Base-by-base conservation (phyloP, 1,284 basidiomycete genomes). In the Sphagnurus paluster region DNA sequence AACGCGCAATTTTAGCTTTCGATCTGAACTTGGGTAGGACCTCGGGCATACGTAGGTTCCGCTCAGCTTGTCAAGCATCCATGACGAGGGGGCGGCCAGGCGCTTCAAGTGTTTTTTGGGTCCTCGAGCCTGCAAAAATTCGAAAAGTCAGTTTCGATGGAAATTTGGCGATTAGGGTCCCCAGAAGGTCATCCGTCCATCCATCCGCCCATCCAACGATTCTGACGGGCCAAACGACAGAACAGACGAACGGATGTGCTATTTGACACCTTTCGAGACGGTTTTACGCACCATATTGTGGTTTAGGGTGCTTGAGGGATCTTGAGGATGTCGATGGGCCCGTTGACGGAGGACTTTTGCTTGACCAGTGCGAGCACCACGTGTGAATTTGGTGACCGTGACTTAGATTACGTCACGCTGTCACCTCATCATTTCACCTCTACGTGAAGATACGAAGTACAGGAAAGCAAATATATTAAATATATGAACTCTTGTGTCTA, bases 61-160 rank as follows among this genome's bases (percentile, higher is more conserved):
- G 75, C 92, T 90, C 66, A 99, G 77, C 79, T 99, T 99, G 83
- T 98, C 94, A 61, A 99, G 83, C 93, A 99, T 97, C 97, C 97
- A 99, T 78, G 93, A 91, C 50, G 93, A 96, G 58, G 97, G 97
- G 61, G 97, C 97, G 62, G 88, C 86, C 59, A 98, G 85, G 68
- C 96, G 92, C 84, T 98, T 98, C 78, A 98, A 83, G 73, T 99
- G 96, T 79, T 98, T 98, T 88, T 93, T 96, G 61, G 96, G 96
- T 87, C 96, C 96, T 74, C 95, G 87, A 68, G 83, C 92, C 92
- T 93, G 53, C 39, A 43, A 49, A 49, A 61, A 39, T 42, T 39
- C 54, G 40, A 42, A 36, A 42, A 47, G 55, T 52, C 42, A 52
- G 53, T 23, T 38, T 33, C 39, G 19, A 43, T 42, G 17, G 30